A percentile compares a stretch with the other conserved stretches of the same genome.
Conservation (phyloP, 495 filamentous ascomycete species). For the Penicillium canescens region DNA sequence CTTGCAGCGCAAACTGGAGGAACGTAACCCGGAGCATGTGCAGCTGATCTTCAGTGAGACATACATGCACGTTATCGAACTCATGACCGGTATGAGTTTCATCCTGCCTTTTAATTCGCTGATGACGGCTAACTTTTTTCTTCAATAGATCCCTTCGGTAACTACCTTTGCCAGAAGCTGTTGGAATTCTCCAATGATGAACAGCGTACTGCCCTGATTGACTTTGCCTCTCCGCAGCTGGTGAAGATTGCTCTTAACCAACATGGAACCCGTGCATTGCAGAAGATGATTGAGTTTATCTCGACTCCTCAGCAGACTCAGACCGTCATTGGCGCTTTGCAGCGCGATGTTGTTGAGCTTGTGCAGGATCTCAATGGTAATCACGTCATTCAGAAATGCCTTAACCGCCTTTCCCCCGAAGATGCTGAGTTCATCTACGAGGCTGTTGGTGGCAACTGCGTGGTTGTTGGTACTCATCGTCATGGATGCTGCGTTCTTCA, state of each 20-base stretch:
- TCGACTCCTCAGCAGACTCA: conserved; percentile 74
- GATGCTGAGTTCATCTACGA: conserved; percentile 97
- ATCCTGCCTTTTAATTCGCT: neutral
- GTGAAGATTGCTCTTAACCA: conserved; percentile 93
- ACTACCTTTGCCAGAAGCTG: conserved; percentile 97
- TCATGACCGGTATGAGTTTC: conserved; percentile 75
- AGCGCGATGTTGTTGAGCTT: conserved; percentile 78
- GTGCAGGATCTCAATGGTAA: conserved; percentile 98
- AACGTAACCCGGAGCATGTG: conserved; percentile 76
- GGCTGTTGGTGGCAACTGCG: conserved; percentile 81
- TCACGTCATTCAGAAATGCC: conserved; percentile 97
- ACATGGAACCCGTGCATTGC: conserved; percentile 91
- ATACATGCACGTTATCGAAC: conserved; percentile 85
- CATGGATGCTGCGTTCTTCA: conserved; percentile 98
- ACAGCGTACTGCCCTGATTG: conserved; percentile 88
- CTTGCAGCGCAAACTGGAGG: conserved; percentile 95
- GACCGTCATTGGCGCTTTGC: conserved; percentile 77
- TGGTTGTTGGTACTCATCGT: conserved; percentile 92
- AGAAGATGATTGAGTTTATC: conserved; percentile 99
- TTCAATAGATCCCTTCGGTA: conserved; percentile 84
- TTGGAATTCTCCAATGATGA: conserved; percentile 91
- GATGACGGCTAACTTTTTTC: conserved; percentile 6
- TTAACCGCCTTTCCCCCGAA: conserved; percentile 80
- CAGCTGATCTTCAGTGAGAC: conserved; percentile 93
- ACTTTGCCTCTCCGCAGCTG: conserved; percentile 81